These are phyloP conservation scores for Hypoxylon cercidicola DNA, from an alignment of 495 filamentous ascomycete species.

Conservation along the genomic window DNA sequence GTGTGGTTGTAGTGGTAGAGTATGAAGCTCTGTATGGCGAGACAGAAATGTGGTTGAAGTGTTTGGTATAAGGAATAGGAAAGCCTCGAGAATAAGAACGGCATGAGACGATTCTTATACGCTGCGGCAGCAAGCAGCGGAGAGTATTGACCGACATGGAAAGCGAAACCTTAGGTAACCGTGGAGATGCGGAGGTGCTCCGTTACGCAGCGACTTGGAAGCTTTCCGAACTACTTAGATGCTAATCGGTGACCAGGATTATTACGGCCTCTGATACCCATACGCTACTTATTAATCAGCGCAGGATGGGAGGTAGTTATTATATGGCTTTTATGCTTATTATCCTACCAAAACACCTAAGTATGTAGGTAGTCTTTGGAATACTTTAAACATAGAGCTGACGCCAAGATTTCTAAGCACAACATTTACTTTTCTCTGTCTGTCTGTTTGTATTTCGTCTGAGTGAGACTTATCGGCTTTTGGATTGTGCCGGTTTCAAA, in stretches of 20 bases:
- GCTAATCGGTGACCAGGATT: not conserved
- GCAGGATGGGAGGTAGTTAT: too few species aligned
- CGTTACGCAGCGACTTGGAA: slow-evolving; percentile 1
- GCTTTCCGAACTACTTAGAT: slow-evolving; percentile 1
- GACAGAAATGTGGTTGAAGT: not conserved
- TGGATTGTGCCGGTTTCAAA: slow-evolving; percentile 9
- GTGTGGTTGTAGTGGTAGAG: slow-evolving; percentile 23
- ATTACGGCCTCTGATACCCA: too few species aligned
- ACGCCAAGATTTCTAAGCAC: slow-evolving; percentile 32
- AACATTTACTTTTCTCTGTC: not conserved
- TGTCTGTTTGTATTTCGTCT: not conserved
- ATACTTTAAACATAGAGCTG: not conserved
- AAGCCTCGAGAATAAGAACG: slow-evolving; percentile 7
- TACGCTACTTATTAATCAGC: too few species aligned
- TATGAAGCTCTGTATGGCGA: slow-evolving; percentile 20
- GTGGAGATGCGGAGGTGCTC: too few species aligned
- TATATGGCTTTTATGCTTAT: too few species aligned
- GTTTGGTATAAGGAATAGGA: slow-evolving; percentile 1
- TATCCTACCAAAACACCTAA: too few species aligned
- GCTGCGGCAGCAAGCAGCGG: slow-evolving; percentile 15
- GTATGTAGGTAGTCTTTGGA: not conserved
- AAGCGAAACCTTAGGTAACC: not conserved
- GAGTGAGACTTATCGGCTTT: slow-evolving; percentile 8
- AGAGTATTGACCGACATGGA: slow-evolving; percentile 25
- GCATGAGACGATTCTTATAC: slow-evolving; percentile 27